Base-by-base conservation (phyloP, 352 stramenopile species). In the Globisporangium heterothallicum region DNA sequence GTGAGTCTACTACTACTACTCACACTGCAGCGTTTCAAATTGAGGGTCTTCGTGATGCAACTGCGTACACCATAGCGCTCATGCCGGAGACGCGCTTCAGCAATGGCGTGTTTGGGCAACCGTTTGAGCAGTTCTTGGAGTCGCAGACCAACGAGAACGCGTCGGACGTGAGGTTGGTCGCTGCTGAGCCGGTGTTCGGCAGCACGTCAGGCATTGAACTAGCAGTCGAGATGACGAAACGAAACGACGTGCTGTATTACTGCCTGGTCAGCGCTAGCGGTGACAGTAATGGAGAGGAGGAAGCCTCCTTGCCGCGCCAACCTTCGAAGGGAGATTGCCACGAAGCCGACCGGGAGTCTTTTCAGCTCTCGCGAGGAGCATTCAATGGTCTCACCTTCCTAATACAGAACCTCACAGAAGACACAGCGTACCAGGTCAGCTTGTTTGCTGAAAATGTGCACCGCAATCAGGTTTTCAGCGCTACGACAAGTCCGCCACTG, bases 31-130 rank as follows among this genome's bases (percentile, higher is more conserved):
- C n/a, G n/a, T 76, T 84, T 46, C 32, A 68, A 8, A 60, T 92
- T 42, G 50, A 56, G 2, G 70, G 54, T 6, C 64, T 92, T 2
- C 30, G 53, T 2, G 78, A 86, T 24, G 61, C 66, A 25, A 77
- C 76, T 0, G 34, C 59, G 13, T 90, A 92, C 47, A 58, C 58
- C 14, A 58, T 94, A 35, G 61, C 64, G 22, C 30, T 94, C 9
- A 58, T 94, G 26, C 62, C 80, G 2, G 80, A 94, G 29, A 92
- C 83, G 0, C 64, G 64, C 16, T 54, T 50, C 4, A 94, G 83
- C 40, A 64, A 73, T 53, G 80, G 83, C 2, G 63, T 91, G 13
- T 86, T 86, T 30, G 74, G 78, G 1, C 42, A 56, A 4, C 63
- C 69, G 2, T 87, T 72, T 25, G 49, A 58, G 18, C 59, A 64